Evolutionary conservation across 1,139 yeast species (phyloP).

Genomic region (Candida pseudoviswanathii): DNA sequence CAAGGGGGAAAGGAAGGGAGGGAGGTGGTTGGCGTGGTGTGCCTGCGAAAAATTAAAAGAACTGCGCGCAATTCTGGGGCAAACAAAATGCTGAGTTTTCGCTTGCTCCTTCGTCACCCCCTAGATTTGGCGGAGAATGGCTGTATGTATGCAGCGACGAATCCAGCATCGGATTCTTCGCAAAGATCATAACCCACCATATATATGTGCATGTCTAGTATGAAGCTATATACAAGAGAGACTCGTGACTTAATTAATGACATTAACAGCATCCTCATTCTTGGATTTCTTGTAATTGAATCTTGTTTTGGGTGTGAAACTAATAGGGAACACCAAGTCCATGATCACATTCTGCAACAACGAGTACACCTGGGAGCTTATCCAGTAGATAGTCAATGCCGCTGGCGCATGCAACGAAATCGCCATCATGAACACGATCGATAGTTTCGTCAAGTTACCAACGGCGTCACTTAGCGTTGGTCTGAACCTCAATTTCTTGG

Average conservation of each 20-base stretch:
- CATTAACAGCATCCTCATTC: constrained; percentile 3
- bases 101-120: too few relatives aligned
- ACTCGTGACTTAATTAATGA: neutral
- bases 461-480: constrained; percentile 64
- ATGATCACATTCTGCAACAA: constrained; percentile 72
- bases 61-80: neutral
- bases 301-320: constrained; percentile 48
- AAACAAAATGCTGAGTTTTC: too few relatives aligned
- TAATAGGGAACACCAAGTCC: constrained; percentile 65
- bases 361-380: constrained; percentile 78
- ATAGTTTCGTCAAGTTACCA: constrained; percentile 69
- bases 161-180: too few relatives aligned
- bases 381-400: constrained; percentile 82
- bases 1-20: neutral
- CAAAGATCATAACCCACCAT: neutral
- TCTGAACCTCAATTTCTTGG: constrained; percentile 44
- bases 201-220: neutral
- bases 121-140: neutral
- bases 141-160: too few relatives aligned
- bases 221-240: neutral
- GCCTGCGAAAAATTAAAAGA: neutral
- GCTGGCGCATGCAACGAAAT: constrained; percentile 84
- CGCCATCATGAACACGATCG: constrained; percentile 81
- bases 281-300: constrained; percentile 10
- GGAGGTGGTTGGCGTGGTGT: neutral